Percentiles rank a stretch among this genome's conserved stretches.
Evolutionary conservation across 202 grass and related monocot species (phyloP).

Genomic region (Saccharum hybrid): DNA sequence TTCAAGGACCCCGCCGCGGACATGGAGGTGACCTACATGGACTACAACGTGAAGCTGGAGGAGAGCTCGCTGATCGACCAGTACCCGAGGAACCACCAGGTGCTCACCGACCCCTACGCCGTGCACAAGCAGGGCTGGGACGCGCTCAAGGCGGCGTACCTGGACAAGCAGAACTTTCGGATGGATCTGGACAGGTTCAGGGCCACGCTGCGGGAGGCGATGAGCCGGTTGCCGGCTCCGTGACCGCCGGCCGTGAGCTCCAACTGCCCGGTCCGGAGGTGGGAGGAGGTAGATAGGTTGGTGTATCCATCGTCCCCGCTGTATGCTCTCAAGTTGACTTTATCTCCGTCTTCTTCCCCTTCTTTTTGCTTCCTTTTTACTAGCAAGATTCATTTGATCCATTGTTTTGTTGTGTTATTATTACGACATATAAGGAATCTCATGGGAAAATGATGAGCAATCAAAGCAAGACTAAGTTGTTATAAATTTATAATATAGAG

Average conservation of each 20-base stretch:
- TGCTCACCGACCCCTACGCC: constrained; percentile 72
- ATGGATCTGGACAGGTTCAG: constrained; percentile 62
- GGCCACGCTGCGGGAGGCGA: constrained; percentile 50
- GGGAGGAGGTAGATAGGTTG: constrained; percentile 43
- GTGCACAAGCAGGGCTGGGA: constrained; percentile 77
- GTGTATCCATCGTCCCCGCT: constrained; percentile 47
- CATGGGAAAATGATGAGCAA: constrained; percentile 18
- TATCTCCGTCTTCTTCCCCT: not conserved
- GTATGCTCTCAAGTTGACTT: not conserved
- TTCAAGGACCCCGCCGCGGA: constrained; percentile 67
- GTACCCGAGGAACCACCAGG: constrained; percentile 66
- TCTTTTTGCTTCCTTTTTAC: not conserved
- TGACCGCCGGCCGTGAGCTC: not conserved
- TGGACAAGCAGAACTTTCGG: constrained; percentile 75
- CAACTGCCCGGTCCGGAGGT: not conserved
- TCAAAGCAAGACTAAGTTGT: constrained; percentile 16
- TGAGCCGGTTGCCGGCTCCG: constrained; percentile 41
- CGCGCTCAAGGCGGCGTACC: constrained; percentile 66
- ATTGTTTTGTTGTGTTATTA: constrained; percentile 40
- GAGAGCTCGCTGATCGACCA: constrained; percentile 76
- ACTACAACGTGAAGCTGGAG: constrained; percentile 69
- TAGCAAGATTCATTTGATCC: constrained; percentile 48
- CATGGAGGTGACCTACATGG: constrained; percentile 83
- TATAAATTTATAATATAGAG: not conserved
- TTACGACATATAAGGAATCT: not conserved